Percentiles rank a stretch among this genome's conserved stretches.
Evolutionary conservation across 2,329 filamentous ascomycete genomes (phyloP).

Genomic region (Aspergillus tanneri): DNA sequence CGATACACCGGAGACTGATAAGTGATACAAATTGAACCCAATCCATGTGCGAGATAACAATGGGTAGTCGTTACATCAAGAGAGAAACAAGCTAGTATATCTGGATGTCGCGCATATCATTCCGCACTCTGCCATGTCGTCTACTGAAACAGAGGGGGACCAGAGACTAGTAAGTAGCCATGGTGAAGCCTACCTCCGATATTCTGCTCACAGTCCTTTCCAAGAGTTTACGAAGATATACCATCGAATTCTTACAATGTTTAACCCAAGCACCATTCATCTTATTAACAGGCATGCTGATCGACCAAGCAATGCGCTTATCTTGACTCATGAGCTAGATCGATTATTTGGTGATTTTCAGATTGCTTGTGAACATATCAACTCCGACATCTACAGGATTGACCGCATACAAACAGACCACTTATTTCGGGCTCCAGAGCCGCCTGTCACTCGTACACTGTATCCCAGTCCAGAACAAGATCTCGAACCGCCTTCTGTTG

Average conservation of each 20-base stretch:
- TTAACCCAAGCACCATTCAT: conserved; percentile 37
- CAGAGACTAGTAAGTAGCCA: conserved; percentile 12
- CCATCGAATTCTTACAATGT: conserved; percentile 45
- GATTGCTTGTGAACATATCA: conserved; percentile 30
- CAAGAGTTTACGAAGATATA: conserved; percentile 33
- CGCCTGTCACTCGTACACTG: not conserved
- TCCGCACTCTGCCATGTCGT: conserved; percentile 4
- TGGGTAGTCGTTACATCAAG: conserved; percentile 4
- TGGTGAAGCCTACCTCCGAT: not conserved
- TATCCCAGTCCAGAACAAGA: not conserved
- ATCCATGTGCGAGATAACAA: conserved; percentile 16
- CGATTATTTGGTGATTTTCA: conserved; percentile 33
- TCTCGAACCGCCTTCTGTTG: not conserved
- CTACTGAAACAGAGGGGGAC: conserved; percentile 7
- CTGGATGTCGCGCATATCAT: conserved; percentile 12
- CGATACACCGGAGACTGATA: conserved; percentile 7
- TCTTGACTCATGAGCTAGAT: conserved; percentile 30
- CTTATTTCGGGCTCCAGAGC: not conserved
- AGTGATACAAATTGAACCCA: conserved; percentile 10
- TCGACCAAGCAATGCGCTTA: conserved; percentile 42
- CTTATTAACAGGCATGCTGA: conserved; percentile 46
- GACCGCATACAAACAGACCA: conserved; percentile 5
- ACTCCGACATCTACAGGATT: conserved; percentile 28
- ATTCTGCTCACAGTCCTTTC: not conserved
- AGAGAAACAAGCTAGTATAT: not conserved